phyloP scores from a whole-genome alignment of 306 rosid genomes.

The Cicer bijugum region DNA sequence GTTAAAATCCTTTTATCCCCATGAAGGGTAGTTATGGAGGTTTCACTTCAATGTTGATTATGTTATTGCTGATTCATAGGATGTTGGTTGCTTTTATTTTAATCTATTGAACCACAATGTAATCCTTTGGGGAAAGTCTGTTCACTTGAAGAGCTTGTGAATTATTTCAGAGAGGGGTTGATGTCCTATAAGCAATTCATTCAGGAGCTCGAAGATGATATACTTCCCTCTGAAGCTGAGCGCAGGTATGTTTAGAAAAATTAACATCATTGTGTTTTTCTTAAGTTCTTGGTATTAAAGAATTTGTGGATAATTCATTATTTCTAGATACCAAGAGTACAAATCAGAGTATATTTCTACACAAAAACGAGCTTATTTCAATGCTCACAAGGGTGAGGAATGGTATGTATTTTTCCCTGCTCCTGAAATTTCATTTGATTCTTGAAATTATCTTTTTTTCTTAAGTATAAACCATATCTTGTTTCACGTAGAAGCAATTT shows the following conservation, averaged over 20 bases:
- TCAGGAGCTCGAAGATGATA: constrained; percentile 98
- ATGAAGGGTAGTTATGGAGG: constrained; percentile 13
- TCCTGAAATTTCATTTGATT: constrained; percentile 33
- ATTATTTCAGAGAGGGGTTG: constrained; percentile 86
- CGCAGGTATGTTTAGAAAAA: constrained; percentile 65
- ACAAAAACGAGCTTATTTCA: constrained; percentile 85
- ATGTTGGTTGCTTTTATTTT: constrained; percentile 11
- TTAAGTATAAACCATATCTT: constrained; percentile 23
- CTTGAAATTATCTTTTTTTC: constrained; percentile 10
- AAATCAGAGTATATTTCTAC: constrained; percentile 92
- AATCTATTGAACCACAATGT: constrained; percentile 9
- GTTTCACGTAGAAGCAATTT: constrained; percentile 48
- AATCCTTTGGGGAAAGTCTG: constrained; percentile 1
- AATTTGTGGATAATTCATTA: constrained; percentile 25
- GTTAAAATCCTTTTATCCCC: constrained; percentile 7
- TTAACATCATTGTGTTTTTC: constrained; percentile 13
- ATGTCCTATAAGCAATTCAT: constrained; percentile 99
- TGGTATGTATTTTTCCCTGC: constrained; percentile 57
- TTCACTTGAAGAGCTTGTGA: constrained; percentile 40
- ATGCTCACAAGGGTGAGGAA: constrained; percentile 92
- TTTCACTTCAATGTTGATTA: constrained; percentile 1
- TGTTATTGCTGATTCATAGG: constrained; percentile 19
- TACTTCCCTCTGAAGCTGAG: constrained; percentile 96
- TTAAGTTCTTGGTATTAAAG: constrained; percentile 11
- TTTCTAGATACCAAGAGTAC: constrained; percentile 87